These are phyloP conservation scores for Ramaria rubella DNA, from an alignment of 768 basidiomycete species.

Conservation along the genomic window DNA sequence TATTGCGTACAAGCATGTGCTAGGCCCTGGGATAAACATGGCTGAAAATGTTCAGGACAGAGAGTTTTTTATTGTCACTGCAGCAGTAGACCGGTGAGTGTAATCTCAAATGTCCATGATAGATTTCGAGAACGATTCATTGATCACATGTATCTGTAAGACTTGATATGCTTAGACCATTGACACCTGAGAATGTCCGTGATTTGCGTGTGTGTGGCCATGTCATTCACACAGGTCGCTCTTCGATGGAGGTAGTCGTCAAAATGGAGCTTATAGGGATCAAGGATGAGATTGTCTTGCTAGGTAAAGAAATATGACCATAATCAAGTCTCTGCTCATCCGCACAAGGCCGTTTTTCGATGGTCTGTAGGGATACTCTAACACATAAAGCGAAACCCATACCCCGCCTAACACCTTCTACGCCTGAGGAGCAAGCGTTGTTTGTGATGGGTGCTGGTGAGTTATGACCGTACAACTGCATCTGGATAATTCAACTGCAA, in stretches of 20 bases:
- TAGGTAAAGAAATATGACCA: slow-evolving; percentile 38
- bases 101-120: not conserved
- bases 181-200: slow-evolving; percentile 42
- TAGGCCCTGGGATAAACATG: slow-evolving; percentile 53
- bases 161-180: slow-evolving; percentile 57
- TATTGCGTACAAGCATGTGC: slow-evolving; percentile 77
- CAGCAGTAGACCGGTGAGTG: slow-evolving; percentile 66
- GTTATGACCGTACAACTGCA: slow-evolving; percentile 16
- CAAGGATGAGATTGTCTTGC: slow-evolving; percentile 53
- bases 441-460: slow-evolving; percentile 62
- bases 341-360: slow-evolving; percentile 73
- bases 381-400: slow-evolving; percentile 61
- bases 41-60: slow-evolving; percentile 50
- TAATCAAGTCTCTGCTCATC: not conserved
- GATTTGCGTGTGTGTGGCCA: slow-evolving; percentile 75
- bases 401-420: slow-evolving; percentile 52
- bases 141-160: slow-evolving; percentile 25
- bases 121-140: not conserved
- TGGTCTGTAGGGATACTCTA: slow-evolving; percentile 73
- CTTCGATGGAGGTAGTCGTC: slow-evolving; percentile 82
- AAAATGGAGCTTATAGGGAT: slow-evolving; percentile 66
- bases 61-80: slow-evolving; percentile 80
- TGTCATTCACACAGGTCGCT: slow-evolving; percentile 69
- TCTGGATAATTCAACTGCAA: not conserved
- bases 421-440: slow-evolving; percentile 56